Evolutionary conservation across 2,329 filamentous ascomycete species (phyloP), one percentile per base, ranked within the genome.

Genomic region (Talaromyces sp.): DNA sequence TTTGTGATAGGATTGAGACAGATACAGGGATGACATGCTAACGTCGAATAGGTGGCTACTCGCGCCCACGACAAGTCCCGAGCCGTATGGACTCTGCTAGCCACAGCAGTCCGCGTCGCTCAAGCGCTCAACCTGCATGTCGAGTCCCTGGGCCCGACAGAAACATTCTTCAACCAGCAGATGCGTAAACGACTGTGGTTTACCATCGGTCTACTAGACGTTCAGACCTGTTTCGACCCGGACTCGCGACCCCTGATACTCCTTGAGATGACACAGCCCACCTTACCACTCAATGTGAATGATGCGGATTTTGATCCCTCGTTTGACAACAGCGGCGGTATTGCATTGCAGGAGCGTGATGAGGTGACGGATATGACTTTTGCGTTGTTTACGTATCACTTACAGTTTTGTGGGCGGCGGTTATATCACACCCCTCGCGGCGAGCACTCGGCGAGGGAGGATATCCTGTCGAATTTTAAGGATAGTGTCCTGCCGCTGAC

Each of bases 71-170:
- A 74, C 16, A 68, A 67, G 7, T 71, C 67, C 43, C 66, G 66
- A 3, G 70, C 71, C 3, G 72, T 73, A 3, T 76, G 73, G 73
- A 73, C 73, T 3, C 65, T 76, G 39, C 33, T 74, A 2, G 69
- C 73, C 0, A 62, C 73, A 37, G 73, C 71, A 9, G 72, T 76
- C 1, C 68, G 74, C 19, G 67, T 75, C n/a, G 72, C 71, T 2
- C 69, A 70, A 22, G 69, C 65, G 13, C 65, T 76, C 0, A 68
- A 66, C 16, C 64, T 74, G 11, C 65, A 73, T 45, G 47, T 61
- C 24, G 63, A 65, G 6, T 61, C 45, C 16, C 2, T 65, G 9
- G 56, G 66, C 8, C 49, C 69, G 35, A 63, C 70, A 43, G 73
- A 73, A 8, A 68, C 74, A 14, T 67, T 65, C 41, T 67, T 67